Base-by-base conservation (phyloP, 352 stramenopile species). In the Phytophthora litchii region DNA sequence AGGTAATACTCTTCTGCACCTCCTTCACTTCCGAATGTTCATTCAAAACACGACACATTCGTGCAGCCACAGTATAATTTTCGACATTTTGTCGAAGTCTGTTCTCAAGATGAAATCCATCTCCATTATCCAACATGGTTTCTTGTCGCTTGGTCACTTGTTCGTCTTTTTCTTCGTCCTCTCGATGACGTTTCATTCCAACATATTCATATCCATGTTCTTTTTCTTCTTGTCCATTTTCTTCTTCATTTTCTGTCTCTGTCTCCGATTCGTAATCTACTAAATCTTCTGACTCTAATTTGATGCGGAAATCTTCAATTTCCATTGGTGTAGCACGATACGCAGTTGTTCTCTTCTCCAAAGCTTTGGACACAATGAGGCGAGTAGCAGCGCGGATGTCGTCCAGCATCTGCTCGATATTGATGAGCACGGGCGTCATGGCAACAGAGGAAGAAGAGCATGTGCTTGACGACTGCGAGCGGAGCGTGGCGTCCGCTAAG, bases 371-470 rank as follows among this genome's bases (percentile, higher is more conserved):
- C 19, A 37, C 31, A 29, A 52, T 52, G 19, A 31, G 32, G 16
- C 51, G 51, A 42, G 51, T 51, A 13, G 17, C 14, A 3, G 12
- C 32, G 40, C 51, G 51, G 9, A 60, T 60, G 51, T 60, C 29
- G 40, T 60, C 51, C 40, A 52, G 40, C 16, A 60, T 14, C 29
- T 60, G 40, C 51, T 60, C 51, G 40, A 60, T 60, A 12, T 45
- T 40, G 51, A 60, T 60, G 14, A 60, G 51, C 3, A 60, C 51
- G 34, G 40, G 40, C 5, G 23, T 27, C 23, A 27, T 5, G 23
- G 23, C 23, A 5, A 5, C 23, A 27, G 23, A 27, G 23, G 23
- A 5, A 27, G 23, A 27, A 5, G 23, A 27, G 5, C 23, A 27
- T 5, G 23, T 5, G 5, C 23, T 27, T 5, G 23, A 5, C 5